These are phyloP conservation scores for Uromyces viciae-fabae DNA, from an alignment of 1,284 basidiomycete genomes.

Conservation along the genomic window DNA sequence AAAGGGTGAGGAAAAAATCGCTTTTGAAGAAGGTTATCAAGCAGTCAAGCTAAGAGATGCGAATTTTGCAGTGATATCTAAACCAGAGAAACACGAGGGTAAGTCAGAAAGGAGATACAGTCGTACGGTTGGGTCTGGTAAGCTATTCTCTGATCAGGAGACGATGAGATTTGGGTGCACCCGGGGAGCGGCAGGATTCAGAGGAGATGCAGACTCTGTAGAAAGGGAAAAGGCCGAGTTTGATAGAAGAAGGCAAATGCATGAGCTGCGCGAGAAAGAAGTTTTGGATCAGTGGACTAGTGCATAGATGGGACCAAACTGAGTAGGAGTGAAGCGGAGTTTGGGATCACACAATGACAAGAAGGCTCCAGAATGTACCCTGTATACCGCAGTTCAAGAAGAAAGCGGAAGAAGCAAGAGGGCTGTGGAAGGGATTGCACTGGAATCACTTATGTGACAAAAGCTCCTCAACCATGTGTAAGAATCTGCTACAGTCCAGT, in stretches of 20 bases:
- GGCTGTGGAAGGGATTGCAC: too few relatives aligned
- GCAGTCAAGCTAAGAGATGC: background rate
- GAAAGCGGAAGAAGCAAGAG: conserved; percentile 3
- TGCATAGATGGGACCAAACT: background rate
- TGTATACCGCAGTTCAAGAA: conserved; percentile 14
- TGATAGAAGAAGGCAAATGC: background rate
- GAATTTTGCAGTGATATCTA: background rate
- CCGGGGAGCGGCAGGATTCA: too few relatives aligned
- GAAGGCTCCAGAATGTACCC: conserved; percentile 7
- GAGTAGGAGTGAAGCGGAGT: conserved; percentile 24
- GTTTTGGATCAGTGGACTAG: background rate
- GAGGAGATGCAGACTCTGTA: too few relatives aligned
- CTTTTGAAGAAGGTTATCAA: background rate
- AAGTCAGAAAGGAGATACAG: background rate
- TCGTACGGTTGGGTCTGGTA: background rate
- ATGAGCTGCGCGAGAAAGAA: background rate
- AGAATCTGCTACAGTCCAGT: too few relatives aligned
- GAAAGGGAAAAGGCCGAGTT: background rate
- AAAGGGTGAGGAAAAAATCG: background rate
- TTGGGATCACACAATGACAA: conserved; percentile 36
- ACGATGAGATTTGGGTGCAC: background rate
- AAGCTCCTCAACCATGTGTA: too few relatives aligned
- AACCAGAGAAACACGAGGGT: background rate
- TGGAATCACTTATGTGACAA: too few relatives aligned
- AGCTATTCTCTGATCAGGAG: background rate